A percentile compares a stretch with the other conserved stretches of the same genome.
phyloP scores from a whole-genome alignment of 177 flowering plant genomes.

The Vitis hybrid region DNA sequence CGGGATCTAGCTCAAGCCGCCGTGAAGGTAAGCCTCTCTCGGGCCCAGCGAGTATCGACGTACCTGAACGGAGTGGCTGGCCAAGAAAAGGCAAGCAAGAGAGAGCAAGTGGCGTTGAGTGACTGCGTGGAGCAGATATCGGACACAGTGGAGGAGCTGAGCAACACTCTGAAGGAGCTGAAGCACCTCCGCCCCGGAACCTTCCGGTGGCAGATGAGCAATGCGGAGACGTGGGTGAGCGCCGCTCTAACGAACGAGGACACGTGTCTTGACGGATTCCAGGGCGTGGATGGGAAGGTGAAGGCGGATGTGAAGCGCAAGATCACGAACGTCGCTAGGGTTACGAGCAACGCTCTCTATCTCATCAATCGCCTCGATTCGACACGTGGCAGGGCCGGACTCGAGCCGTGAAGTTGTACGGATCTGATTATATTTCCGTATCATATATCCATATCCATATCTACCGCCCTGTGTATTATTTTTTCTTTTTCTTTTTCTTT shows the following conservation, averaged over 20 bases:
- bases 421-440: neutral
- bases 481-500: too few relatives aligned
- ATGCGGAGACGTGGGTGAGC: slow-evolving; percentile 87
- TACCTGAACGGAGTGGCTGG: slow-evolving; percentile 20
- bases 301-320: slow-evolving; percentile 46
- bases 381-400: slow-evolving; percentile 9
- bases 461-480: too few relatives aligned
- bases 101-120: slow-evolving; percentile 46
- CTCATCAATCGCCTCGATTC: slow-evolving; percentile 65
- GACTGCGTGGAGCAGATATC: slow-evolving; percentile 74
- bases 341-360: slow-evolving; percentile 82
- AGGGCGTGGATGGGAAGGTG: slow-evolving; percentile 38
- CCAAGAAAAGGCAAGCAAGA: slow-evolving; percentile 7
- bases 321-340: slow-evolving; percentile 50
- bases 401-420: neutral
- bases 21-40: slow-evolving; percentile 54
- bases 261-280: slow-evolving; percentile 81
- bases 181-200: slow-evolving; percentile 38
- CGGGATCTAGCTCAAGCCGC: slow-evolving; percentile 67
- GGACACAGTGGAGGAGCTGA: slow-evolving; percentile 64
- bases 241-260: slow-evolving; percentile 87
- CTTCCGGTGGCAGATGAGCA: slow-evolving; percentile 66
- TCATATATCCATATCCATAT: too few relatives aligned
- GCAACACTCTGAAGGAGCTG: slow-evolving; percentile 51
- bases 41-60: slow-evolving; percentile 33